Conservation (phyloP, 352 stramenopile species). For the Globisporangium canariense region DNA sequence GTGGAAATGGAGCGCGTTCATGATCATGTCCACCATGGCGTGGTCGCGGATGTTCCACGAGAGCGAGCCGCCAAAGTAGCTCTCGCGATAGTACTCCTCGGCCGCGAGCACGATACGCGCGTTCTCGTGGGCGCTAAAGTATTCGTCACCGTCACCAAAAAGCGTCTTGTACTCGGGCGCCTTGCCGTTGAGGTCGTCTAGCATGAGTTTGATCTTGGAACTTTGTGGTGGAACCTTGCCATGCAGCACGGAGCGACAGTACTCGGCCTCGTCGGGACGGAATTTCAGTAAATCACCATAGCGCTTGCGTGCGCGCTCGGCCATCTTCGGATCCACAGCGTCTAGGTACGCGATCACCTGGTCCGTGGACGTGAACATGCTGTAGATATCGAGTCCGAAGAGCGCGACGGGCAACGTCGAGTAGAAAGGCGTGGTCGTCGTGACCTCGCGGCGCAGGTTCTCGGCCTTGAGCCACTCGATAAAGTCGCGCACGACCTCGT, state of each 20-base stretch:
- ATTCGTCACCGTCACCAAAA: slow-evolving; percentile 32
- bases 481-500: slow-evolving; percentile 34
- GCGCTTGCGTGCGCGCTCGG: slow-evolving; percentile 22
- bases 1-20: slow-evolving; percentile 26
- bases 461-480: slow-evolving; percentile 30
- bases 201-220: slow-evolving; percentile 25
- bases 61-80: slow-evolving; percentile 20
- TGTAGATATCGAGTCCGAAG: slow-evolving; percentile 36
- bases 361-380: slow-evolving; percentile 33
- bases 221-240: slow-evolving; percentile 21
- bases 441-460: slow-evolving; percentile 20
- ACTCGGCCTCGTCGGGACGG: slow-evolving; percentile 26
- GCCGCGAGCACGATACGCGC: slow-evolving; percentile 27
- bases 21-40: slow-evolving; percentile 29
- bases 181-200: slow-evolving; percentile 22
- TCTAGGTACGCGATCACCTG: slow-evolving; percentile 32
- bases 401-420: slow-evolving; percentile 22
- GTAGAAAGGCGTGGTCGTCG: background rate
- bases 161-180: slow-evolving; percentile 27
- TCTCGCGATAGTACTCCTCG: slow-evolving; percentile 36
- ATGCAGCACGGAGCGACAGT: slow-evolving; percentile 20
- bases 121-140: slow-evolving; percentile 35
- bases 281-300: slow-evolving; percentile 24
- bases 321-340: slow-evolving; percentile 24
- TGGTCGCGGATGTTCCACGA: slow-evolving; percentile 38